Evolutionary conservation across 768 basidiomycete genomes (phyloP), one percentile per base, ranked within the genome.

Genomic region (Pisolithus tinctorius): DNA sequence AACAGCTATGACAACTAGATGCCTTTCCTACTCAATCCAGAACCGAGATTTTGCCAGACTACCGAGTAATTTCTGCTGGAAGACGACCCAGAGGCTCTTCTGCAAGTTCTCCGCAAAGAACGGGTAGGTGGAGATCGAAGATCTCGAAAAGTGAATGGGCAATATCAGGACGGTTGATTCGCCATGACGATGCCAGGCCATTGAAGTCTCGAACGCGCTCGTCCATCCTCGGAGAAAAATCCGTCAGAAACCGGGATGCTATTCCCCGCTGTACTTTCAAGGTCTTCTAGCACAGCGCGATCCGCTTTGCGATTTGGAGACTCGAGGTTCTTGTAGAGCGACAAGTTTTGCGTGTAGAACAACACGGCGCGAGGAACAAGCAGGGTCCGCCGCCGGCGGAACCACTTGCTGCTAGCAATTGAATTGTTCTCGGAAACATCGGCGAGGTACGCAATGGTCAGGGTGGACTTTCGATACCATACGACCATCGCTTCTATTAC

Each of bases 351-450:
- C 14, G 9, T 23, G 45, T 37, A 47, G 20, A 51, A 51, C 8
- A 38, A 17, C 11, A 51, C 11, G 25, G 27, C 23, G 7, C 6
- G 25, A 2, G 50, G 50, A n/a, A 45, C 50, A 1, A 47, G 44
- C 10, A 51, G 45, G n/a, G 50, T 51, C 50, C 50, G 47, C 1
- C 45, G 38, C 17, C 50, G n/a, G 4, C 8, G 17, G 44, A 46
- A 45, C 50, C 50, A 51, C 20, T n/a, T 38, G 17, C 45, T 51
- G 16, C 27, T 26, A 11, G 9, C 9, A 5, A 51, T 31, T 7
- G 50, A 37, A 38, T 23, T 27, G 25, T 41, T 20, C 10, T 13
- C 29, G 8, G 50, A 51, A 13, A 51, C 31, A 27, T 45, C 43
- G 14, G 43, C 16, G 17, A 51, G 42, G 23, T 45, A 37, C 13